Base-by-base conservation (phyloP, 1,139 yeast species). In the Geotrichum histeridarum region DNA sequence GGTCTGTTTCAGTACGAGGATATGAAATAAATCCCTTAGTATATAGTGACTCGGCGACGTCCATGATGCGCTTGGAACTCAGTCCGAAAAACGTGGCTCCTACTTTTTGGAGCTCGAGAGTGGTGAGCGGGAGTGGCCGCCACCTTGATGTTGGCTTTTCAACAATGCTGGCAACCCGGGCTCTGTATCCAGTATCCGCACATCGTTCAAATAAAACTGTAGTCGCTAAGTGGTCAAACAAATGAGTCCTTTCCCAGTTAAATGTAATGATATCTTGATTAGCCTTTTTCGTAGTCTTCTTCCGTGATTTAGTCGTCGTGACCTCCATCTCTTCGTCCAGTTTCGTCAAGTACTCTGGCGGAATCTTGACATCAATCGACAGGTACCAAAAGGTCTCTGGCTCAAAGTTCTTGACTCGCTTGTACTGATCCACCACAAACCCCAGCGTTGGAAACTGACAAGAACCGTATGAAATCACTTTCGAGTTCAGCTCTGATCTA, bases 391-490 rank as follows among this genome's bases (percentile, higher is more conserved):
- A 91, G 18, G 78, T 78, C 66, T 94, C 98, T 0, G 88, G 79
- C 4, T 77, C 72, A 67, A 93, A 93, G 58, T 75, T 74, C 65
- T 81, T 78, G 30, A 86, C 88, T 54, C 96, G 74, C 58, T 82
- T 82, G 67, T 84, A 90, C 57, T 99, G 73, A 66, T 94, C 99
- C n/a, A 93, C 98, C 0, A 94, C 91, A 70, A 94, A 94, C 1
- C 99, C 98, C 52, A 94, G 73, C 0, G 99, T 93, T 1, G 99
- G 99, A 63, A 93, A 93, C 67, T 94, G 99, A 67, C 99, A 94
- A 0, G 96, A 82, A 0, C 99, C 98, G 67, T 90, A 91, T 0
- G 96, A 88, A 0, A 84, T 73, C 0, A 77, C 69, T 60, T 51
- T 67, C 56, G 49, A 68, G 46, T 51, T 64, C 56, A 37, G 63